Percentiles rank a stretch among this genome's conserved stretches.
phyloP scores from a whole-genome alignment of 441 rosid species.

The Eutrema salsugineum region DNA sequence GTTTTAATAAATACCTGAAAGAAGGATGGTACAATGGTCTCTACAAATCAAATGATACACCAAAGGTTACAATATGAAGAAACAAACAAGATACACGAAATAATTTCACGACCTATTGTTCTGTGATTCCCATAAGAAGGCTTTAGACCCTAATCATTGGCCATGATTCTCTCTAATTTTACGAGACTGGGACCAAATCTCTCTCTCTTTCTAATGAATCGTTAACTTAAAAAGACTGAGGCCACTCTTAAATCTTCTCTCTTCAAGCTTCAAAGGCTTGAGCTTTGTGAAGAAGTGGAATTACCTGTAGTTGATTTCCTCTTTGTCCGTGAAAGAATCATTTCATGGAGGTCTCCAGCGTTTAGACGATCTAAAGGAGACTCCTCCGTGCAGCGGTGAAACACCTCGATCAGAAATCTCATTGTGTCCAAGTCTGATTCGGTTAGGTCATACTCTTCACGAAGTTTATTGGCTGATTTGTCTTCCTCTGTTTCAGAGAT shows the following conservation, averaged over 20 bases:
- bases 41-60: slow-evolving; percentile 26
- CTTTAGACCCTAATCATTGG: neutral
- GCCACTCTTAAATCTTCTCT: neutral
- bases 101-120: slow-evolving; percentile 1
- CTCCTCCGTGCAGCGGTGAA: slow-evolving; percentile 59
- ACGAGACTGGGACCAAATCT: slow-evolving; percentile 2
- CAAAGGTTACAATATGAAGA: neutral
- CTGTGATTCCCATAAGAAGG: slow-evolving; percentile 8
- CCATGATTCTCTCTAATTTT: neutral
- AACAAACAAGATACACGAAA: slow-evolving; percentile 17
- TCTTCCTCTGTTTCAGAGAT: slow-evolving; percentile 38
- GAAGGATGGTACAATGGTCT: slow-evolving; percentile 19
- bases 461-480: slow-evolving; percentile 26
- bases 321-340: slow-evolving; percentile 34
- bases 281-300: slow-evolving; percentile 1
- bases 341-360: slow-evolving; percentile 56
- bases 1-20: neutral
- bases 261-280: slow-evolving; percentile 15
- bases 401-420: slow-evolving; percentile 66
- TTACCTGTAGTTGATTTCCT: slow-evolving; percentile 7
- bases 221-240: neutral
- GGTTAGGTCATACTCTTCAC: slow-evolving; percentile 33
- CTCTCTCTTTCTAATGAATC: neutral
- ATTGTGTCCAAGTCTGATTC: slow-evolving; percentile 47
- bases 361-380: slow-evolving; percentile 67